Percentiles rank a stretch among this genome's conserved stretches.
These are phyloP conservation scores for Suhomyces pyralidae DNA, from an alignment of 805 yeast species.

Conservation along the genomic window DNA sequence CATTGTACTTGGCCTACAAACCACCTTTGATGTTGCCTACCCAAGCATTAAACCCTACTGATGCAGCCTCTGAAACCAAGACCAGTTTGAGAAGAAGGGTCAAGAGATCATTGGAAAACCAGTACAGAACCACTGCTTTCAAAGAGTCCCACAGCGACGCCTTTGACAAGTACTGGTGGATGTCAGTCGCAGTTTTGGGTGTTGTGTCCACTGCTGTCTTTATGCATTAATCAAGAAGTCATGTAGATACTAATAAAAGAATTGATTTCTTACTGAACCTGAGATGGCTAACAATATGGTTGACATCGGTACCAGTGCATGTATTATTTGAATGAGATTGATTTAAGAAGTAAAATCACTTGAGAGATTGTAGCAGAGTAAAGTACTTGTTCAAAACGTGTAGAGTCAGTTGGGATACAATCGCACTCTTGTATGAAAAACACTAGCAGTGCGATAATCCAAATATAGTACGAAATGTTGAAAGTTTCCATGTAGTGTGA, in stretches of 20 bases:
- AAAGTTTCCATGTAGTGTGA: neutral
- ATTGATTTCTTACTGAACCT: neutral
- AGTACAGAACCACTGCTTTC: conserved; percentile 72
- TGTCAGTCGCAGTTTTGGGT: conserved; percentile 45
- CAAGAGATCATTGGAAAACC: conserved; percentile 75
- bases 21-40: conserved; percentile 98
- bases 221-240: conserved; percentile 7
- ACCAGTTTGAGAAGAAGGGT: conserved; percentile 43
- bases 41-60: conserved; percentile 82
- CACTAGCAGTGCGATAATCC: neutral
- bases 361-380: too few relatives aligned
- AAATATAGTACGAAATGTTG: neutral
- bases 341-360: neutral
- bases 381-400: neutral
- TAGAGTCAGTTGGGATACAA: neutral
- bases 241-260: neutral
- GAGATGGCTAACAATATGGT: neutral
- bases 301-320: neutral
- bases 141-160: conserved; percentile 32
- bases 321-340: neutral
- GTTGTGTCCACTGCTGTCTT: conserved; percentile 36
- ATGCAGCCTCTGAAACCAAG: conserved; percentile 34
- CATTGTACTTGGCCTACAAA: conserved; percentile 84
- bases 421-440: too few relatives aligned
- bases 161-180: conserved; percentile 56